Base-by-base conservation (phyloP, 495 filamentous ascomycete genomes). In the Hypoxylon rickii region DNA sequence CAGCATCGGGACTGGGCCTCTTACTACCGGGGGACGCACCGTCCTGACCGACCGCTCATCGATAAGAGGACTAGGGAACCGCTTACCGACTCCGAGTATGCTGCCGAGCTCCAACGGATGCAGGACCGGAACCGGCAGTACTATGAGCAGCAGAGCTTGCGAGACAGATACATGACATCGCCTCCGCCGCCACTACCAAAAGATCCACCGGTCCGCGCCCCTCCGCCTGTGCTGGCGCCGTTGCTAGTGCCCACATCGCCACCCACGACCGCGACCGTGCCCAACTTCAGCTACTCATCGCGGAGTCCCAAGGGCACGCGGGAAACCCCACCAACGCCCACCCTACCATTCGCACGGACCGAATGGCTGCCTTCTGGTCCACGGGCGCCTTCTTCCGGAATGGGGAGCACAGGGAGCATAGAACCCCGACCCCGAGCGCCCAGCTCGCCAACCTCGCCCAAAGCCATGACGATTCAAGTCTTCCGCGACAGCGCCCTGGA, bases 31-130 rank as follows among this genome's bases (percentile, higher is more conserved):
- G 51, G 51, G 19, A 62, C 51, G 19, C 65, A 68, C 19, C 37
- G 22, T 11, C 62, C 65, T 1, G 65, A 68, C 51, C 55, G 65
- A 3, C 65, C 62, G 11, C 38, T 3, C 2, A 44, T 50, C 12
- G 58, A 65, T 26, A 57, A 45, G 21, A 49, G 58, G 24, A 12
- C 17, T 1, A 31, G 20, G 11, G 32, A 46, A 29, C 12, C 22
- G 20, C 46, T 56, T 1, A 34, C 40, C n/a, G 53, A 57, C n/a
- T 17, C 20, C 6, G 53, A 57, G 19, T 63, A 63, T 13, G 53
- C 48, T 5, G 47, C 38, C 7, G 29, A 32, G 32, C 15, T 63
- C 15, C 15, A 44, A 29, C 34, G 43, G 7, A 53, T 63, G 38
- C 59, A 53, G 33, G 44, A 44, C 17, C 37, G 26, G 36, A 63